These are phyloP conservation scores for Nakazawaea ernobii DNA, from an alignment of 805 yeast species.

Conservation along the genomic window DNA sequence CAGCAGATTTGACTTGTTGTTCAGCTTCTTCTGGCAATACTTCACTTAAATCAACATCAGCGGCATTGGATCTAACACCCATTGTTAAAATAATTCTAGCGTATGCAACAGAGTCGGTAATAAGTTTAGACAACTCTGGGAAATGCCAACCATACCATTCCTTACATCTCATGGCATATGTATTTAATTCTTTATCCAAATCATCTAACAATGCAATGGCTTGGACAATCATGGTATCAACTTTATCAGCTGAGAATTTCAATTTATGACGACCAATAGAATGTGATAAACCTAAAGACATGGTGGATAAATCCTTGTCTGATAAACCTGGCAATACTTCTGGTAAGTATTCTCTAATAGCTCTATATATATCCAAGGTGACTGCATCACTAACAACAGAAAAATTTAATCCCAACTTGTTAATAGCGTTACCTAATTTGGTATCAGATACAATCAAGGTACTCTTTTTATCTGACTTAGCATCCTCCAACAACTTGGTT, in stretches of 20 bases:
- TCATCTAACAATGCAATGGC: constrained; percentile 97
- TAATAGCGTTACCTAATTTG: constrained; percentile 92
- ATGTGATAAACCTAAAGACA: constrained; percentile 98
- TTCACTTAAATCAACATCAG: constrained; percentile 83
- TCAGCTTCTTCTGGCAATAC: constrained; percentile 92
- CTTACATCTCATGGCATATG: constrained; percentile 97
- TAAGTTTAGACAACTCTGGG: constrained; percentile 98
- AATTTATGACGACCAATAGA: constrained; percentile 97
- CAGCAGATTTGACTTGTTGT: constrained; percentile 89
- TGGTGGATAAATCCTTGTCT: constrained; percentile 78
- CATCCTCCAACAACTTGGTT: constrained; percentile 67
- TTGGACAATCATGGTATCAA: constrained; percentile 98
- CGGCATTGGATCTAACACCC: constrained; percentile 91
- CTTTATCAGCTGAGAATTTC: constrained; percentile 96
- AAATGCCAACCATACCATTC: constrained; percentile 99
- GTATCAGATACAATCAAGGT: constrained; percentile 91
- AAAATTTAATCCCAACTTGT: constrained; percentile 85
- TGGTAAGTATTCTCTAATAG: constrained; percentile 90
- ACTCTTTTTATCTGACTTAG: constrained; percentile 76
- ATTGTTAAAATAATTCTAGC: constrained; percentile 90
- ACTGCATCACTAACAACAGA: constrained; percentile 93
- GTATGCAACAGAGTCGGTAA: constrained; percentile 91
- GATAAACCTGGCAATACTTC: constrained; percentile 90
- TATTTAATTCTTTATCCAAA: constrained; percentile 94
- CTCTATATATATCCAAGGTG: constrained; percentile 89